These are phyloP conservation scores for Saccharomycopsis olivae DNA, from an alignment of 805 yeast species.

Conservation along the genomic window DNA sequence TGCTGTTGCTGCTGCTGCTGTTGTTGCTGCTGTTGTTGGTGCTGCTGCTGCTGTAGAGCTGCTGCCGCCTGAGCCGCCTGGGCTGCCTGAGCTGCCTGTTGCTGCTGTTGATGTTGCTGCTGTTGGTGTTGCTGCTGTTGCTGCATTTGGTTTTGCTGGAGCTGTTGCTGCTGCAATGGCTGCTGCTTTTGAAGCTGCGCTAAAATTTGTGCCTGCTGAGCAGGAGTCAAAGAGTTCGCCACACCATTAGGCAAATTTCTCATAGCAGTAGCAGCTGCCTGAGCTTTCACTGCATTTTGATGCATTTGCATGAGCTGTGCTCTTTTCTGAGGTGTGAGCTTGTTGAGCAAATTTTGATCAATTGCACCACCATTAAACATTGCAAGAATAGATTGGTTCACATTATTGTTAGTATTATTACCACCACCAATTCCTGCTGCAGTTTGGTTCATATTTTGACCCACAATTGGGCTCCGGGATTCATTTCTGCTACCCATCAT, in stretches of 20 bases:
- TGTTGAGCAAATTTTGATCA: slow-evolving; percentile 2
- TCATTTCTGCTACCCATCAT: neutral
- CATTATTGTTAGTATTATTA: neutral
- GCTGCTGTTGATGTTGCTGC: slow-evolving; percentile 15
- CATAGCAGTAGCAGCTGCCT: slow-evolving; percentile 1
- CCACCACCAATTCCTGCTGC: neutral
- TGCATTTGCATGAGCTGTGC: slow-evolving; percentile 7
- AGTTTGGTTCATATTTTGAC: neutral
- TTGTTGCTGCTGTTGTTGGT: slow-evolving; percentile 15
- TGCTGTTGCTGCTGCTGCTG: slow-evolving; percentile 12
- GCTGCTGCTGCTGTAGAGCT: too few species aligned
- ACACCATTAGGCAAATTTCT: slow-evolving; percentile 1
- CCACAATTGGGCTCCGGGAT: neutral
- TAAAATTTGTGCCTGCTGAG: slow-evolving; percentile 5
- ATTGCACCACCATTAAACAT: neutral
- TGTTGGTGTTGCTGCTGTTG: slow-evolving; percentile 15
- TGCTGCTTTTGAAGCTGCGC: slow-evolving; percentile 1
- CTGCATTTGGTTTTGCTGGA: slow-evolving; percentile 3
- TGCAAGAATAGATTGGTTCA: neutral
- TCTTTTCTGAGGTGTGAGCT: slow-evolving; percentile 9
- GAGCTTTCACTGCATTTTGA: slow-evolving; percentile 1
- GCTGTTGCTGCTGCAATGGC: too few species aligned
- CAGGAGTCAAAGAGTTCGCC: slow-evolving; percentile 8
- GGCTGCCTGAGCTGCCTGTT: slow-evolving; percentile 5
- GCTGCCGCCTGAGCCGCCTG: slow-evolving; percentile 15